Evolutionary conservation across 257 asterid species (phyloP).

Genomic region (Henckelia pumila): DNA sequence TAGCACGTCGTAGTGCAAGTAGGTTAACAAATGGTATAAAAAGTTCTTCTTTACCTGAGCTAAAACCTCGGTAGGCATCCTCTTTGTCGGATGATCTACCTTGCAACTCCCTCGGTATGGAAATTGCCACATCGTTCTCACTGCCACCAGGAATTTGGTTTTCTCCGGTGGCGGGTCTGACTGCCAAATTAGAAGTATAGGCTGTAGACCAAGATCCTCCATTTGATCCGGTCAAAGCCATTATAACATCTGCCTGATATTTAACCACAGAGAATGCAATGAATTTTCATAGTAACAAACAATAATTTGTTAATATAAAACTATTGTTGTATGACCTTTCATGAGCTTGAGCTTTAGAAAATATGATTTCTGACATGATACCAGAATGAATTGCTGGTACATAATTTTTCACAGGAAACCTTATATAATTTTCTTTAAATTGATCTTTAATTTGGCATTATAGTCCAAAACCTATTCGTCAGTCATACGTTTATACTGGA

Average conservation of each 20-base stretch:
- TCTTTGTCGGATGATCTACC: slow-evolving; percentile 40
- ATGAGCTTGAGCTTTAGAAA: neutral
- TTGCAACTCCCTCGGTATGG: slow-evolving; percentile 42
- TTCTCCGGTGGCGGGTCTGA: slow-evolving; percentile 47
- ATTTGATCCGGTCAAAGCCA: slow-evolving; percentile 50
- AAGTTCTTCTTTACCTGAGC: slow-evolving; percentile 38
- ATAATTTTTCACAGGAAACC: neutral
- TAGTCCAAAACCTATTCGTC: too few species aligned
- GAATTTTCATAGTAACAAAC: neutral
- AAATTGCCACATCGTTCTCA: slow-evolving; percentile 35
- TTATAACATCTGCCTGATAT: slow-evolving; percentile 63
- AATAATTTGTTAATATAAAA: too few species aligned
- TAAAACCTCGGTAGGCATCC: slow-evolving; percentile 39
- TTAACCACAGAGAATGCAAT: slow-evolving; percentile 9
- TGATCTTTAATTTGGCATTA: neutral
- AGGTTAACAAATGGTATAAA: neutral
- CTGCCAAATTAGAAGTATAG: slow-evolving; percentile 40
- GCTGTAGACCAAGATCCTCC: slow-evolving; percentile 79
- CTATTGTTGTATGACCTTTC: neutral
- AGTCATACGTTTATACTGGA: neutral
- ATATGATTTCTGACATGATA: neutral
- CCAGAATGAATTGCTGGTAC: neutral
- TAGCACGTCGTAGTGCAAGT: neutral
- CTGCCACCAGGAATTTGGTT: slow-evolving; percentile 25
- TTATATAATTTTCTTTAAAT: too few species aligned